These are phyloP conservation scores for Mortierella alpina DNA, from an alignment of 192 early-diverging fungal genomes.

Conservation along the genomic window DNA sequence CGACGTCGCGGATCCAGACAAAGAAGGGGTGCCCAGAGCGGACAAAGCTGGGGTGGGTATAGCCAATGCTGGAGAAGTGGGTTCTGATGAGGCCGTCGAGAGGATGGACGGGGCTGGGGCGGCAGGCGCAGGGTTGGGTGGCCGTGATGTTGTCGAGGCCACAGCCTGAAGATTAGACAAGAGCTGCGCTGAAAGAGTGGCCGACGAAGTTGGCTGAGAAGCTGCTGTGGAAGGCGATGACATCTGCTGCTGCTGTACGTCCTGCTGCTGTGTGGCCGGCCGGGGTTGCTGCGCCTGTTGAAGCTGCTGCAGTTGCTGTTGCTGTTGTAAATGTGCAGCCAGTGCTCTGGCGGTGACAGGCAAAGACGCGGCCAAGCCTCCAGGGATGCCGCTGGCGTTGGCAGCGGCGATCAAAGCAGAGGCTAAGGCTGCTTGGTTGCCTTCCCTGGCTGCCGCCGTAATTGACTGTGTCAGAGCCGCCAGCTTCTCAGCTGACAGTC, in stretches of 20 bases:
- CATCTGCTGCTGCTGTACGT: neutral
- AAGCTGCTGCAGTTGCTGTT: constrained; percentile 31
- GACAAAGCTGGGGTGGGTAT: constrained; percentile 26
- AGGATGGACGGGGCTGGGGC: neutral
- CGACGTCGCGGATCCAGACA: neutral
- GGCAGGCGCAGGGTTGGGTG: neutral
- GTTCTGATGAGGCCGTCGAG: neutral
- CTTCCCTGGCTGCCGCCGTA: constrained; percentile 35
- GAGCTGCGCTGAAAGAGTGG: constrained; percentile 6
- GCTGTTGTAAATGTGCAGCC: constrained; percentile 37
- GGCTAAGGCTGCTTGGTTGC: constrained; percentile 29
- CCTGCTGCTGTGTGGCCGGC: neutral
- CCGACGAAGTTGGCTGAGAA: neutral
- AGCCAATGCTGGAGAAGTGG: constrained; percentile 12
- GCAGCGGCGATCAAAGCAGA: constrained; percentile 43
- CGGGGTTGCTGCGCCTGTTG: constrained; percentile 16
- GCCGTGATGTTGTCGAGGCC: constrained; percentile 2
- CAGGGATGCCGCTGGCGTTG: constrained; percentile 41
- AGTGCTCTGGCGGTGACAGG: constrained; percentile 37
- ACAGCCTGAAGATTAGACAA: constrained; percentile 15
- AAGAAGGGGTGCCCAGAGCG: constrained; percentile 12
- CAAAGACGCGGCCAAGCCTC: constrained; percentile 34
- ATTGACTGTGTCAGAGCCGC: constrained; percentile 39
- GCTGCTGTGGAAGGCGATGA: neutral
- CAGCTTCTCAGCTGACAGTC: constrained; percentile 20